Conservation (phyloP, 371 early-diverging fungal species). For the Mortierella sp. region DNA sequence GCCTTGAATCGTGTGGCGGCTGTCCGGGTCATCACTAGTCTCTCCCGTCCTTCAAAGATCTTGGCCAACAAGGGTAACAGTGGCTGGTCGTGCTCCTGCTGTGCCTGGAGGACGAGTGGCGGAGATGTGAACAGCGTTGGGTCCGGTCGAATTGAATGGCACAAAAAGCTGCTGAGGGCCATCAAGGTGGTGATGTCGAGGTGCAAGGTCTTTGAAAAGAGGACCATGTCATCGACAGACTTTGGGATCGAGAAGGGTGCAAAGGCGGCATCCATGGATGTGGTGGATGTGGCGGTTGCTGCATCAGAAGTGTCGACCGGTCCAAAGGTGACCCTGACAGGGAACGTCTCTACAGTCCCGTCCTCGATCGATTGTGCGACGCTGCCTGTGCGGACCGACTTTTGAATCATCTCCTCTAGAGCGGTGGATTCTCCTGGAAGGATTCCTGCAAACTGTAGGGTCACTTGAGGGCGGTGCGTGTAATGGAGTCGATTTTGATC, state of each 20-base stretch:
- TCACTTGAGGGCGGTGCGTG: conserved; percentile 32
- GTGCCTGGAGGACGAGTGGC: conserved; percentile 45
- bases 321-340: conserved; percentile 29
- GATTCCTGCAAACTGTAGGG: conserved; percentile 42
- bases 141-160: conserved; percentile 41
- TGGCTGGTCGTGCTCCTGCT: conserved; percentile 45
- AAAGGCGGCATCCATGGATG: conserved; percentile 21
- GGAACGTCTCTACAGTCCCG: conserved; percentile 15
- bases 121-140: conserved; percentile 41
- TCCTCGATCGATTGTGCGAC: conserved; percentile 27
- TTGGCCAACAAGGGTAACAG: conserved; percentile 42
- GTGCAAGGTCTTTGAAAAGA: conserved; percentile 45
- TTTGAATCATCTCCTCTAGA: conserved; percentile 43
- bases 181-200: conserved; percentile 53
- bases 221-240: conserved; percentile 44
- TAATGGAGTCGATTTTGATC: conserved; percentile 53
- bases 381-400: conserved; percentile 27
- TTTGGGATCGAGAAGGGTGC: conserved; percentile 36
- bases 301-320: background rate
- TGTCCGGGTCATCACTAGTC: conserved; percentile 37
- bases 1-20: conserved; percentile 38
- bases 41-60: conserved; percentile 42
- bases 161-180: conserved; percentile 48
- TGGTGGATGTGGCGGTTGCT: conserved; percentile 3
- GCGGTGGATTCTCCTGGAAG: conserved; percentile 29